Percentiles rank a stretch among this genome's conserved stretches.
phyloP scores from a whole-genome alignment of 2,329 filamentous ascomycete genomes.

The Westerdykella aurantiaca region DNA sequence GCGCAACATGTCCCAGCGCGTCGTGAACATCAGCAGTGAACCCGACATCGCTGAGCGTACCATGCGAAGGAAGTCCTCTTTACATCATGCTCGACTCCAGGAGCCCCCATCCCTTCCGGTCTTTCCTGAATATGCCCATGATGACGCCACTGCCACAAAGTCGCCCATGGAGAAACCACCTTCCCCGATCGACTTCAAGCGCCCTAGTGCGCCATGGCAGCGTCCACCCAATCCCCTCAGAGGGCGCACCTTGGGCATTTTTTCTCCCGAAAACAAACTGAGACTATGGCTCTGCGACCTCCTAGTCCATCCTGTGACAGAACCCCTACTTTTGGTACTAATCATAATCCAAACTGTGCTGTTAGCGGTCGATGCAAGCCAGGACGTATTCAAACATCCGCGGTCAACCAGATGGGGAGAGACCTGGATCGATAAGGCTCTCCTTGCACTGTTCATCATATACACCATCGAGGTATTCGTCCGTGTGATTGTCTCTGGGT shows the following conservation, averaged over 20 bases:
- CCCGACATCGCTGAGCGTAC: slow-evolving; percentile 73
- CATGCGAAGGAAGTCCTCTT: slow-evolving; percentile 55
- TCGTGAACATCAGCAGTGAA: slow-evolving; percentile 95
- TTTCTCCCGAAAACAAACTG: slow-evolving; percentile 70
- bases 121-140: slow-evolving; percentile 47
- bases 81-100: slow-evolving; percentile 50
- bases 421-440: slow-evolving; percentile 66
- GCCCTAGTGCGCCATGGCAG: slow-evolving; percentile 40
- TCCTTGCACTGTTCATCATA: slow-evolving; percentile 77
- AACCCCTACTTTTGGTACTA: slow-evolving; percentile 77
- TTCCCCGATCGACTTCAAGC: slow-evolving; percentile 21
- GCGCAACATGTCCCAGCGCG: slow-evolving; percentile 84
- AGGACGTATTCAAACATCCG: slow-evolving; percentile 59
- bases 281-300: slow-evolving; percentile 73
- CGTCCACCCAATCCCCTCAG: slow-evolving; percentile 65
- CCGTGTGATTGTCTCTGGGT: slow-evolving; percentile 86
- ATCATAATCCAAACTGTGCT: slow-evolving; percentile 85
- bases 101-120: slow-evolving; percentile 48
- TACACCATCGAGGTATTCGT: slow-evolving; percentile 83
- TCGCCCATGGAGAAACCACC: slow-evolving; percentile 37
- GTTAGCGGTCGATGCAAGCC: slow-evolving; percentile 75
- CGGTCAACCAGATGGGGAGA: slow-evolving; percentile 62
- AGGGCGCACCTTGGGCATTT: slow-evolving; percentile 80
- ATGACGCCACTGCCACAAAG: slow-evolving; percentile 33
- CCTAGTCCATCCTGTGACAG: slow-evolving; percentile 77